Percentiles rank a stretch among this genome's conserved stretches.
Evolutionary conservation across 176 grass and related monocot species (phyloP).

Genomic region (Triticum dicoccoides): DNA sequence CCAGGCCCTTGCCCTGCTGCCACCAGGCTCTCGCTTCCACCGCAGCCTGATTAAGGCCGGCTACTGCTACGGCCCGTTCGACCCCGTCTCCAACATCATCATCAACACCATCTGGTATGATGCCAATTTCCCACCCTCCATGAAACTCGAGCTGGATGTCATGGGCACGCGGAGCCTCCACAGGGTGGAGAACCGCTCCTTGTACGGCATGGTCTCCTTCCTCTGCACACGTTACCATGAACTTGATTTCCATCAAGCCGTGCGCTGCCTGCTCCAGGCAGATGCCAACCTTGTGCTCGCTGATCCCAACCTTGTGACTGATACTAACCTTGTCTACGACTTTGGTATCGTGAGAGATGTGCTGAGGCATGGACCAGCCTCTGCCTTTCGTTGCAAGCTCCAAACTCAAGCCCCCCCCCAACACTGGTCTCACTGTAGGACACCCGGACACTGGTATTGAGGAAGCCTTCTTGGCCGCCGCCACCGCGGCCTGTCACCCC

Average conservation of each 20-base stretch:
- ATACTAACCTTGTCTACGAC: too few relatives aligned
- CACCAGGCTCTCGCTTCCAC: background rate
- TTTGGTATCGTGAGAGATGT: too few relatives aligned
- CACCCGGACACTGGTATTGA: background rate
- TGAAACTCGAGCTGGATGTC: background rate
- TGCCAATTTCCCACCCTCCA: background rate
- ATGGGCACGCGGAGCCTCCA: background rate
- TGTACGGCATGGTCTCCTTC: conserved; percentile 9
- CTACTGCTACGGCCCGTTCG: too few relatives aligned
- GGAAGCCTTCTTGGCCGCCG: background rate
- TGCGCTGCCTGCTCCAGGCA: background rate
- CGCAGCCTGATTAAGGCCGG: too few relatives aligned
- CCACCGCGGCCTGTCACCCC: background rate
- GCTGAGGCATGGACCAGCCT: too few relatives aligned
- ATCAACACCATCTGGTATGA: background rate
- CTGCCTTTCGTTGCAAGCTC: too few relatives aligned
- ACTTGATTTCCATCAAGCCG: background rate
- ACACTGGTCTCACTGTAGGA: background rate
- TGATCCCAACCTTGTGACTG: background rate
- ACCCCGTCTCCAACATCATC: too few relatives aligned
- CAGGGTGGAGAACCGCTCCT: background rate
- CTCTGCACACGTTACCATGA: background rate
- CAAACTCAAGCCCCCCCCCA: background rate
- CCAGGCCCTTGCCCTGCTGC: background rate
- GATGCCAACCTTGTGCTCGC: background rate